These are phyloP conservation scores for Scolecobasidium constrictum DNA, from an alignment of 2,329 filamentous ascomycete genomes.

Conservation along the genomic window DNA sequence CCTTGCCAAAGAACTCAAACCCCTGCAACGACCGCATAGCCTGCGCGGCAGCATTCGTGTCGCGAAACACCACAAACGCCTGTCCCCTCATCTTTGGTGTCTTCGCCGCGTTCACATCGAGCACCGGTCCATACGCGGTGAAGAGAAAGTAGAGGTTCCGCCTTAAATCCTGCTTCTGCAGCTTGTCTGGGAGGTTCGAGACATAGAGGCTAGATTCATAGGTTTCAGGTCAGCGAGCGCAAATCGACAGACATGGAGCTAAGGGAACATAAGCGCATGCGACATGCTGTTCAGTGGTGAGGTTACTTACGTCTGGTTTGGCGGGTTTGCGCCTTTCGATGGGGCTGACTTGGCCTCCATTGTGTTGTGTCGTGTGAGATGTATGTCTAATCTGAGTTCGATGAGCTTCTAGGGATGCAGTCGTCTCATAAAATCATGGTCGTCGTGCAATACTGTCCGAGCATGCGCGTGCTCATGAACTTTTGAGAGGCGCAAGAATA, in stretches of 20 bases:
- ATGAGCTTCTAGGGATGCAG: no score
- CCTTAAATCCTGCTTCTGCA: slow-evolving; percentile 79
- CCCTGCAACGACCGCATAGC: slow-evolving; percentile 84
- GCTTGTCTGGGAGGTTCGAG: slow-evolving; percentile 78
- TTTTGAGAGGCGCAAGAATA: no score
- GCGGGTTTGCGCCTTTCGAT: slow-evolving; percentile 7
- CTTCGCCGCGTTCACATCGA: slow-evolving; percentile 85
- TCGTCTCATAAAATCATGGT: no score
- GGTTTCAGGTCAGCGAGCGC: background rate
- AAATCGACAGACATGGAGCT: background rate
- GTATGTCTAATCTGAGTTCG: no score
- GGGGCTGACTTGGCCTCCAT: background rate
- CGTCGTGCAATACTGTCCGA: no score
- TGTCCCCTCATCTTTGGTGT: slow-evolving; percentile 91
- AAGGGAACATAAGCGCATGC: background rate
- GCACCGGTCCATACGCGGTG: slow-evolving; percentile 81
- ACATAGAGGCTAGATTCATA: slow-evolving; percentile 67
- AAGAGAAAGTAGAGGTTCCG: slow-evolving; percentile 87
- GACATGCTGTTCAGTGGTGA: background rate
- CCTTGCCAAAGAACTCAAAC: slow-evolving; percentile 71
- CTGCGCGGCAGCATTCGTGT: slow-evolving; percentile 83
- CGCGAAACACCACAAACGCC: slow-evolving; percentile 83
- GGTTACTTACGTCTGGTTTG: slow-evolving; percentile 23
- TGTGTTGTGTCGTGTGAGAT: no score
- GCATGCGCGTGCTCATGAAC: no score